Evolutionary conservation across 1,284 basidiomycete genomes (phyloP).

Genomic region (Rhodotorula sp.): DNA sequence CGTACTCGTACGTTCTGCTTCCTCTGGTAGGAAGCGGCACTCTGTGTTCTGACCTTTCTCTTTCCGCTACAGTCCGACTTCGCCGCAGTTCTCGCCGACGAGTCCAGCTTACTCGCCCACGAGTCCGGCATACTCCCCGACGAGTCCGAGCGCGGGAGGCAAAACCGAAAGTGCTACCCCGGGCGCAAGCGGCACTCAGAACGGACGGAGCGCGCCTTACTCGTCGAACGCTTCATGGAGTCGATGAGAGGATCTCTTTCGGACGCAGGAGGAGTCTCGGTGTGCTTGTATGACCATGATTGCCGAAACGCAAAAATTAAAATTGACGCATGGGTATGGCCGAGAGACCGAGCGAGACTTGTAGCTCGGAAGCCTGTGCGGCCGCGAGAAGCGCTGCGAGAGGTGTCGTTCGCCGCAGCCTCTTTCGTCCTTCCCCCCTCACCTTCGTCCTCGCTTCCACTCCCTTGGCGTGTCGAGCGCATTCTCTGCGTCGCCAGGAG

Average conservation of each 20-base stretch:
- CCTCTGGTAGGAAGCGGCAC: not conserved
- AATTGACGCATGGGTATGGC: too few relatives aligned
- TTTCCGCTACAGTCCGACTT: constrained; percentile 4
- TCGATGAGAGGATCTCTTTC: not conserved
- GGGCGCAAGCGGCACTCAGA: not conserved
- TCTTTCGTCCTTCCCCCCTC: too few relatives aligned
- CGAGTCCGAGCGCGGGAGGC: constrained; percentile 6
- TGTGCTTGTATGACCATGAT: constrained; percentile 1
- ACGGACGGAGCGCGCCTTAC: constrained; percentile 13
- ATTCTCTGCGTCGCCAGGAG: too few relatives aligned
- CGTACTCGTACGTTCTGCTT: not conserved
- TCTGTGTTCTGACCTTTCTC: not conserved
- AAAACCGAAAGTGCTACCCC: constrained; percentile 48
- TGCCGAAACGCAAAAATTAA: not conserved
- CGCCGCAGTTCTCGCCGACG: constrained; percentile 68
- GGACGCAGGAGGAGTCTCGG: not conserved
- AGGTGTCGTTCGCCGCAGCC: too few relatives aligned
- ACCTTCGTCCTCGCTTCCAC: not conserved
- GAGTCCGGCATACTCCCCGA: not conserved
- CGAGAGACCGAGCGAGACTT: not conserved
- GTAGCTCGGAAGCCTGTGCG: not conserved
- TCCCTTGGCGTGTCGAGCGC: not conserved
- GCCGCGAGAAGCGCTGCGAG: too few relatives aligned
- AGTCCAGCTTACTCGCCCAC: constrained; percentile 55
- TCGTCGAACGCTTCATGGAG: constrained; percentile 23